These are phyloP conservation scores for Phytopythium montanum DNA, from an alignment of 352 stramenopile species.

Conservation along the genomic window DNA sequence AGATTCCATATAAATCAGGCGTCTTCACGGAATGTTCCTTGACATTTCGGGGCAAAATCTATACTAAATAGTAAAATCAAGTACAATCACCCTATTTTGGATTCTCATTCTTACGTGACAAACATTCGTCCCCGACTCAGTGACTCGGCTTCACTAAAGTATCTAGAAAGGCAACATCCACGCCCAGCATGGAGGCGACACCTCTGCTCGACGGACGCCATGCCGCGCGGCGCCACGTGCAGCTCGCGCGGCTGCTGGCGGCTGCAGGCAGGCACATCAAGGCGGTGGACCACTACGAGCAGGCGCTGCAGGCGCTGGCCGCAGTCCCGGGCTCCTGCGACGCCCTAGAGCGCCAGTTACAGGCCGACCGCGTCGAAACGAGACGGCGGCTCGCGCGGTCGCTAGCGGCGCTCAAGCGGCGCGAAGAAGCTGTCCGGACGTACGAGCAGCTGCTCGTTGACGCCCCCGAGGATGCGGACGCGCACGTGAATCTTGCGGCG, in stretches of 20 bases:
- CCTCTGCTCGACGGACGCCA: neutral
- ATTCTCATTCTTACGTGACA: too few species aligned
- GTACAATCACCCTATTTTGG: too few species aligned
- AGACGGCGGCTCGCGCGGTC: slow-evolving; percentile 14
- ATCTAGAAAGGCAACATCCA: neutral
- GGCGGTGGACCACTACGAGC: slow-evolving; percentile 26
- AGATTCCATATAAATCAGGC: too few species aligned
- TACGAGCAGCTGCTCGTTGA: slow-evolving; percentile 28
- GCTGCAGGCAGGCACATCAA: slow-evolving; percentile 13
- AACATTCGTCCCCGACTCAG: too few species aligned
- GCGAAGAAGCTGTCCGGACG: slow-evolving; percentile 22
- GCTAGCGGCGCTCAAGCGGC: slow-evolving; percentile 12
- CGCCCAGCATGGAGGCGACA: slow-evolving; percentile 9
- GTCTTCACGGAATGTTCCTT: too few species aligned
- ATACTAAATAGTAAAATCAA: too few species aligned
- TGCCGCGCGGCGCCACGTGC: slow-evolving; percentile 24
- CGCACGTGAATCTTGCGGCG: slow-evolving; percentile 52
- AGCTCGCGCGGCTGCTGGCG: slow-evolving; percentile 26
- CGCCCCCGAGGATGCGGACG: slow-evolving; percentile 26
- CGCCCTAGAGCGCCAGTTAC: neutral
- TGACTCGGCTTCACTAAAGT: neutral
- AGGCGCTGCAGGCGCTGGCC: slow-evolving; percentile 19
- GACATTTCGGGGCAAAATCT: too few species aligned
- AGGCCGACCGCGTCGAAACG: neutral
- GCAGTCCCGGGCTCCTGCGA: slow-evolving; percentile 1